phyloP scores from a whole-genome alignment of 768 basidiomycete species.

The Russula lepida region DNA sequence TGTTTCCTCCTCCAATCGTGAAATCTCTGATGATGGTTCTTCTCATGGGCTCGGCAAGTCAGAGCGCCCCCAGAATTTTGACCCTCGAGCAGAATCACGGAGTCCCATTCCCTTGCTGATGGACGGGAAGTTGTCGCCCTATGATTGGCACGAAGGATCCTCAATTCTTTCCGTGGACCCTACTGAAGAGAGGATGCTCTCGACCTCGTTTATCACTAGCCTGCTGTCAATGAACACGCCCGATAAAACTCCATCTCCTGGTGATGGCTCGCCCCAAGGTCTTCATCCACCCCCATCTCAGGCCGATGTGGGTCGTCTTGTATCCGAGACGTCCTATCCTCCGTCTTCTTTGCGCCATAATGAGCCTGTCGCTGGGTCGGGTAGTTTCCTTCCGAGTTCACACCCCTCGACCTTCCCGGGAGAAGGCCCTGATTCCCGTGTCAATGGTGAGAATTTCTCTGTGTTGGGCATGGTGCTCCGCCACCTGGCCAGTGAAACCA shows the following conservation, averaged over 20 bases:
- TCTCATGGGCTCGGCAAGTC: not conserved
- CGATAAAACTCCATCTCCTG: conserved; percentile 18
- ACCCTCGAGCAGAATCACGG: not conserved
- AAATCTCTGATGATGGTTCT: not conserved
- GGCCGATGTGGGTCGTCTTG: conserved; percentile 23
- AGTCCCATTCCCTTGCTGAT: not conserved
- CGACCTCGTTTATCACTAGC: conserved; percentile 54
- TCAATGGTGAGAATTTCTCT: conserved; percentile 16
- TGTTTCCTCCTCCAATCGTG: not conserved
- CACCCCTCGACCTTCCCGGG: not conserved
- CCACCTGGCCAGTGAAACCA: conserved; percentile 15
- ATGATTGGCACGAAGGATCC: conserved; percentile 56
- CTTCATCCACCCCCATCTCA: conserved; percentile 30
- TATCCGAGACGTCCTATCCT: conserved; percentile 51
- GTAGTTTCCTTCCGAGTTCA: conserved; percentile 6
- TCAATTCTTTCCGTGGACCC: conserved; percentile 49
- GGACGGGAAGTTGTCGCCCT: conserved; percentile 27
- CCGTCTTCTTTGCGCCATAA: conserved; percentile 19
- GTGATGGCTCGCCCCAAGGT: not conserved
- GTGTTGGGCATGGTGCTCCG: conserved; percentile 31
- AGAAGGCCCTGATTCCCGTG: not conserved
- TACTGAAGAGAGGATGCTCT: conserved; percentile 48
- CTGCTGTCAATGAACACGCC: conserved; percentile 30
- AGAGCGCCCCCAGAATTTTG: not conserved
- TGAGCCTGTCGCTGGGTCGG: conserved; percentile 17